These are phyloP conservation scores for Cutaneotrichosporon sp. DNA, from an alignment of 1,284 basidiomycete genomes.

Conservation along the genomic window DNA sequence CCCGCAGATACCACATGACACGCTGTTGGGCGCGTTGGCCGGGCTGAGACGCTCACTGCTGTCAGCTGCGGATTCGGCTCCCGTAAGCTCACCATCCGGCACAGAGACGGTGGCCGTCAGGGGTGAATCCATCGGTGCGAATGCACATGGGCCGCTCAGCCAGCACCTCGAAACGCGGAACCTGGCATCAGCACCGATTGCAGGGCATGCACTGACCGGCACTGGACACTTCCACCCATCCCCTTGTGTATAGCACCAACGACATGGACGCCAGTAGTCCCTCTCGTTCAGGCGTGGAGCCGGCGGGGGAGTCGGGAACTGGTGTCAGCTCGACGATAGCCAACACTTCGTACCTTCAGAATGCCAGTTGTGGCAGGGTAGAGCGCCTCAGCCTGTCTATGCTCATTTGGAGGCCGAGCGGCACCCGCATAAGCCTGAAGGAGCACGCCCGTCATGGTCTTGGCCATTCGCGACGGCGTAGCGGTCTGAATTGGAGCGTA, in stretches of 20 bases:
- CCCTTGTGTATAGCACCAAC: constrained; percentile 22
- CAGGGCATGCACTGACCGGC: constrained; percentile 9
- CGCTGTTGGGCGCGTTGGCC: constrained; percentile 10
- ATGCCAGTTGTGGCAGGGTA: constrained; percentile 9
- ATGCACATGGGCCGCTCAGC: constrained; percentile 18
- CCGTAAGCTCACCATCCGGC: constrained; percentile 16
- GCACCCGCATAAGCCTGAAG: constrained; percentile 13
- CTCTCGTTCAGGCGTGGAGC: constrained; percentile 11
- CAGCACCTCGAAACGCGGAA: constrained; percentile 21
- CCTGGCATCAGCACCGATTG: constrained; percentile 2
- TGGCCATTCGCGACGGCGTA: constrained; percentile 17
- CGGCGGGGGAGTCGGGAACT: constrained; percentile 24
- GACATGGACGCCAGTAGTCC: constrained; percentile 24
- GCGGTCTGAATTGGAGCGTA: constrained; percentile 19
- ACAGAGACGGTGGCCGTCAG: constrained; percentile 23
- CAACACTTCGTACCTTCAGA: constrained; percentile 10
- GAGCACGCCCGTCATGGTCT: constrained; percentile 20
- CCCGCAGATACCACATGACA: constrained; percentile 22
- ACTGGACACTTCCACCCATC: constrained; percentile 21
- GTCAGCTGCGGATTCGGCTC: not conserved
- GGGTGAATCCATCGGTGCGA: constrained; percentile 17
- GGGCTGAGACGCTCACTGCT: constrained; percentile 21
- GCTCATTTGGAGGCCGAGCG: constrained; percentile 18
- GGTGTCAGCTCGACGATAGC: constrained; percentile 1
- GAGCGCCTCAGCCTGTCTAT: constrained; percentile 13